Conservation (phyloP, 1,284 basidiomycete species). For the Fistulina hepatica region DNA sequence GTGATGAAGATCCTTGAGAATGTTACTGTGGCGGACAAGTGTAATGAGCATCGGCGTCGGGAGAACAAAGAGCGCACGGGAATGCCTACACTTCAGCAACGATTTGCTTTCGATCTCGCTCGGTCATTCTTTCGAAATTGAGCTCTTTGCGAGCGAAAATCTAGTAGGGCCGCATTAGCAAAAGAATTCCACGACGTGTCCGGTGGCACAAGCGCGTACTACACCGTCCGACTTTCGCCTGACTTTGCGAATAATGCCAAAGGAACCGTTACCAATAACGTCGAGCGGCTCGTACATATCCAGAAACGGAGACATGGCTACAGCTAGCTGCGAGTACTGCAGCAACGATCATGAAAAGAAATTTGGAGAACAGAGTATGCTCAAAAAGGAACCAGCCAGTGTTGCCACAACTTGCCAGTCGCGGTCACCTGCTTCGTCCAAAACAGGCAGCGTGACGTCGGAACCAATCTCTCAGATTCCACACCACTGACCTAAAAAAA, state of each 20-base stretch:
- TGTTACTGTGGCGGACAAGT: conserved; percentile 54
- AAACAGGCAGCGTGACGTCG: too few relatives aligned
- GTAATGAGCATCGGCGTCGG: conserved; percentile 3
- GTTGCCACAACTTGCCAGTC: too few relatives aligned
- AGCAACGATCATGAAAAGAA: too few relatives aligned
- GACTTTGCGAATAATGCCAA: conserved; percentile 94
- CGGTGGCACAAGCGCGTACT: conserved; percentile 36
- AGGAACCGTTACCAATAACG: conserved; percentile 93
- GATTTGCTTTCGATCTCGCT: conserved; percentile 88
- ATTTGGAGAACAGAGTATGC: too few relatives aligned
- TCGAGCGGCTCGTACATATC: conserved; percentile 81
- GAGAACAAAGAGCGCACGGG: neutral
- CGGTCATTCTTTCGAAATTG: conserved; percentile 90
- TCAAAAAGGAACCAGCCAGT: too few relatives aligned
- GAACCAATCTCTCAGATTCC: too few relatives aligned
- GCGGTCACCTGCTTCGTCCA: too few relatives aligned
- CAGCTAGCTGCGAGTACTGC: too few relatives aligned
- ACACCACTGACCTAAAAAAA: too few relatives aligned
- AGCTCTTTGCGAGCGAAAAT: conserved; percentile 90
- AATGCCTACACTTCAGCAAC: conserved; percentile 89
- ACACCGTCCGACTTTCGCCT: conserved; percentile 74
- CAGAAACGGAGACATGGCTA: conserved; percentile 36
- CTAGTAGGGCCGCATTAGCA: conserved; percentile 26
- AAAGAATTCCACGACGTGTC: conserved; percentile 4
- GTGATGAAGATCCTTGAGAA: conserved; percentile 88